Evolutionary conservation across 2,329 filamentous ascomycete genomes (phyloP).

Genomic region (Pyrenochaeta sp.): DNA sequence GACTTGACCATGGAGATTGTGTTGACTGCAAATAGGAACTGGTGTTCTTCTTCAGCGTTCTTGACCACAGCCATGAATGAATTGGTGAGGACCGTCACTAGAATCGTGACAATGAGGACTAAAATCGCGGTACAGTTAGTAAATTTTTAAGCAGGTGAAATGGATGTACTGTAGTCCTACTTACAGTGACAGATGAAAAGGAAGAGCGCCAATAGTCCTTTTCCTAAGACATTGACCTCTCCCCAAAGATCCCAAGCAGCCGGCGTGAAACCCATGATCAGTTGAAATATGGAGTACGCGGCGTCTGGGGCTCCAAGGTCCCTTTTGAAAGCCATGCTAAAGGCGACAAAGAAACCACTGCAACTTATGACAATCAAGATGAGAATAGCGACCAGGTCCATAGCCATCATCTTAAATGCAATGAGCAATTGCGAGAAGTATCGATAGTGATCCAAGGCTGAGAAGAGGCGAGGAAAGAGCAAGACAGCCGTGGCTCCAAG

Average conservation of each 20-base stretch:
- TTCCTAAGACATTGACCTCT: constrained; percentile 81
- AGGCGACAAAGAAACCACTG: constrained; percentile 95
- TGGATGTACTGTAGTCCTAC: background rate
- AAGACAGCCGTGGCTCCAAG: constrained; percentile 89
- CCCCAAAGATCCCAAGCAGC: constrained; percentile 93
- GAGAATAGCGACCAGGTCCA: constrained; percentile 85
- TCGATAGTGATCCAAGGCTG: constrained; percentile 90
- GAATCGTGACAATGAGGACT: constrained; percentile 86
- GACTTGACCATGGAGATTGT: constrained; percentile 98
- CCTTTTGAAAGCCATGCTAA: constrained; percentile 79
- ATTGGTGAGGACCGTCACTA: constrained; percentile 95
- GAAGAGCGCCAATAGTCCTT: constrained; percentile 78
- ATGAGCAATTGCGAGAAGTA: constrained; percentile 96
- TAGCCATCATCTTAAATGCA: constrained; percentile 91
- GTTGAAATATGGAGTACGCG: constrained; percentile 92
- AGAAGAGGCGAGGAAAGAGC: constrained; percentile 89
- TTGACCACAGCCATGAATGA: constrained; percentile 95
- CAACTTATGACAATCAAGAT: constrained; percentile 86
- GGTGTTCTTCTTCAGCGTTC: constrained; percentile 91
- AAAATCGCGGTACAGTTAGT: background rate
- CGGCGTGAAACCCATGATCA: constrained; percentile 94
- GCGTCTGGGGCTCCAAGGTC: constrained; percentile 75
- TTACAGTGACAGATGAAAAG: constrained; percentile 87
- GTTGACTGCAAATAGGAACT: constrained; percentile 93
- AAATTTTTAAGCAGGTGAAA: background rate